Evolutionary conservation across 805 yeast species (phyloP), one percentile per base, ranked within the genome.

Genomic region (Cyberlindnera subsufficiens): DNA sequence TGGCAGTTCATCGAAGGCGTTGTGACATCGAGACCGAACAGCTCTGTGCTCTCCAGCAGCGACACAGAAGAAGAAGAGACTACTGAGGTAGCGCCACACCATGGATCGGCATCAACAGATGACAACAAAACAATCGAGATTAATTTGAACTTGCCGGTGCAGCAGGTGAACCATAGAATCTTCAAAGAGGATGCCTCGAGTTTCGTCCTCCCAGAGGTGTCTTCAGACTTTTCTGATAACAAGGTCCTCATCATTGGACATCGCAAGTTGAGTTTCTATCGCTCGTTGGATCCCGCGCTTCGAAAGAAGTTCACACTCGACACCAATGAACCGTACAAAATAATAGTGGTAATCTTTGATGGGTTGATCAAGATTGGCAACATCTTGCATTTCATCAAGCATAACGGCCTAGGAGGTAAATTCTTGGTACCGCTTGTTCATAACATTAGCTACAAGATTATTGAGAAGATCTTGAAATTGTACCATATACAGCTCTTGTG

Each of bases 331-430:
- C 41, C 53, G 13, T 52, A 47, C 36, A 47, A 42, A 14, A 32
- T 55, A 5, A 44, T 58, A 11, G 37, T 58, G 20, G 44, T 58
- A 3, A 46, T 58, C 11, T 58, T 58, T 47, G 60, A 58, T 42
- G 62, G 62, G 4, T 42, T 58, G 30, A 39, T 49, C 18, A 58
- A 58, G 45, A 55, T 58, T 41, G 62, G 62, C 1, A 58, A 58
- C 36, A 52, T 58, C 11, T 44, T 58, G 39, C 54, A 56, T 34
- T 53, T 56, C 35, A 50, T 55, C 35, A 57, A 56, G 39, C 43
- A 47, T 17, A 29, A 42, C 9, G 40, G 40, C 16, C 16, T 38
- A 1, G 32, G 29, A 3, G 42, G 42, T 10, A 55, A 54, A 41
- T 39, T 49, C 7, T 45, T 56, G 37, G 46, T 58, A 15, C 62